These are phyloP conservation scores for Cercospora zeina DNA, from an alignment of 2,329 filamentous ascomycete genomes.

Conservation along the genomic window DNA sequence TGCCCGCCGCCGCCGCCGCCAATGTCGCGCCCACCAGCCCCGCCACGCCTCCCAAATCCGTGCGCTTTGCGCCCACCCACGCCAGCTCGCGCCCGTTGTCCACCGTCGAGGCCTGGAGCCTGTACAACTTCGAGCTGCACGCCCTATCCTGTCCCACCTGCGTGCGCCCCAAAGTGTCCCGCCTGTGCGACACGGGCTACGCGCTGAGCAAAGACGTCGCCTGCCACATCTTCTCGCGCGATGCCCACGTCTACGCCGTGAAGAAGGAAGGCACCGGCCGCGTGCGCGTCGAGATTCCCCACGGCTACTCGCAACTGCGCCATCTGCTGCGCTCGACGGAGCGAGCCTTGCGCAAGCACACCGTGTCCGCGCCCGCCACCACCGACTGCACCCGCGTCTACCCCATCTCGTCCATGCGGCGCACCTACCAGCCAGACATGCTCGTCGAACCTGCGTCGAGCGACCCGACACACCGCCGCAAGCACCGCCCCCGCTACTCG, in stretches of 20 bases:
- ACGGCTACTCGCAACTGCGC: conserved; percentile 45
- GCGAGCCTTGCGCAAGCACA: conserved; percentile 41
- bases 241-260: conserved; percentile 38
- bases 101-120: conserved; percentile 47
- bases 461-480: conserved; percentile 14
- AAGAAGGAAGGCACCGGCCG: conserved; percentile 40
- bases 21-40: conserved; percentile 28
- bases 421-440: conserved; percentile 18
- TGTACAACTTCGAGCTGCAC: conserved; percentile 53
- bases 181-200: conserved; percentile 49
- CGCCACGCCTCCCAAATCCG: conserved; percentile 36
- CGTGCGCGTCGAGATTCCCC: conserved; percentile 49
- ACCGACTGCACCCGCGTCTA: conserved; percentile 47
- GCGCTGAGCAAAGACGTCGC: conserved; percentile 49
- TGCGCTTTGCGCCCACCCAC: conserved; percentile 36
- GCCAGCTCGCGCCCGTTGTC: conserved; percentile 46
- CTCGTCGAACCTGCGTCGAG: conserved; percentile 23
- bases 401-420: conserved; percentile 44
- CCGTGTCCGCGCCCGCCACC: conserved; percentile 11
- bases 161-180: conserved; percentile 45
- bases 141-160: conserved; percentile 49
- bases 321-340: conserved; percentile 47
- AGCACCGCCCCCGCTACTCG: conserved; percentile 25
- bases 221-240: conserved; percentile 46
- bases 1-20: conserved; percentile 20